Percentiles rank a stretch among this genome's conserved stretches.
Conservation (phyloP, 768 basidiomycete species). For the Sarcodon aspratus region DNA sequence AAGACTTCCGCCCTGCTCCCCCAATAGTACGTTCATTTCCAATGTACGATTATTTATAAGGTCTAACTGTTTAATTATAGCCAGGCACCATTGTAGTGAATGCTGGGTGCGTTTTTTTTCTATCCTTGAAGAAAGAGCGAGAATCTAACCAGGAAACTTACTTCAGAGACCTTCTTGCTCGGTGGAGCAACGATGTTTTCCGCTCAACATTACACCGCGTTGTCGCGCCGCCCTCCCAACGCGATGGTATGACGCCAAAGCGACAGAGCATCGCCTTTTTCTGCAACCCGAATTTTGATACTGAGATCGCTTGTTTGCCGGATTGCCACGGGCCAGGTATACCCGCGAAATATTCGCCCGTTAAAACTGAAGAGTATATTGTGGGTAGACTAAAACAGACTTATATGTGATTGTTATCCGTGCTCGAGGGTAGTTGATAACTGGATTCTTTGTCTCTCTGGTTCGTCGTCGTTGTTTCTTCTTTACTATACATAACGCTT, state of each 20-base stretch:
- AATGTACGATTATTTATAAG: neutral
- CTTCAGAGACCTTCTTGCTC: conserved; percentile 13
- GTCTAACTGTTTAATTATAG: conserved; percentile 5
- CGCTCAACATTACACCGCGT: conserved; percentile 18
- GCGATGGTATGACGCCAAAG: conserved; percentile 10
- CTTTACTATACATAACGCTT: no score
- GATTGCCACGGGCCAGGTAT: conserved; percentile 10
- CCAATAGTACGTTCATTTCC: conserved; percentile 49
- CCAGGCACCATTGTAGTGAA: conserved; percentile 22
- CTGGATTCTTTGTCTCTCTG: no score
- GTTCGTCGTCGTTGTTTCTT: no score
- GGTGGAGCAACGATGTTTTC: conserved; percentile 57
- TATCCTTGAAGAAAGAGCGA: no score
- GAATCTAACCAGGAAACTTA: no score
- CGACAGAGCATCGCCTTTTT: conserved; percentile 21
- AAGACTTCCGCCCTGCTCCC: conserved; percentile 54
- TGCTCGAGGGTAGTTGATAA: no score
- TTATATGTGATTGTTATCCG: conserved; percentile 19
- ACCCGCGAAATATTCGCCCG: conserved; percentile 51
- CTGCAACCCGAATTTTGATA: conserved; percentile 19
- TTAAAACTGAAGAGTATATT: conserved; percentile 70
- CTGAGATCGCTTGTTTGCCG: conserved; percentile 16
- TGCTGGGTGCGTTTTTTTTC: conserved; percentile 5
- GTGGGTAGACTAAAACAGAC: conserved; percentile 56
- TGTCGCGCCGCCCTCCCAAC: conserved; percentile 12